These are phyloP conservation scores for Fusarium sp. DNA, from an alignment of 2,329 filamentous ascomycete genomes.

Conservation along the genomic window DNA sequence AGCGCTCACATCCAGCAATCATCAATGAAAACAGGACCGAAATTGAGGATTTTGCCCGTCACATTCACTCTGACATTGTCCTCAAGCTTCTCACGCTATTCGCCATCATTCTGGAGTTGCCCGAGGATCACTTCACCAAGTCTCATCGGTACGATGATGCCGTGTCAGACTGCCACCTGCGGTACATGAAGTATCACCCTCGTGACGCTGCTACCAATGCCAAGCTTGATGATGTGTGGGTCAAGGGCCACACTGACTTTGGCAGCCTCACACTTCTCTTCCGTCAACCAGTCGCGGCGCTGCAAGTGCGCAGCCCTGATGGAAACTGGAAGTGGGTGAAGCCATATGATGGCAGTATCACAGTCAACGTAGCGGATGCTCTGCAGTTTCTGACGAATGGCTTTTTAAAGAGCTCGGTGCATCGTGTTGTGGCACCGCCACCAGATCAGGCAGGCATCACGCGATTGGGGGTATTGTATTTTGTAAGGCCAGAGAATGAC, in stretches of 20 bases:
- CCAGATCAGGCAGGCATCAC: neutral
- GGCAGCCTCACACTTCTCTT: neutral
- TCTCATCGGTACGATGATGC: neutral
- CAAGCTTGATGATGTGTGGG: neutral
- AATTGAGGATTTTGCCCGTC: neutral
- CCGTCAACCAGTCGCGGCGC: neutral
- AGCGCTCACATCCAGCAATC: neutral
- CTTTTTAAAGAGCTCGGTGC: slow-evolving; percentile 1
- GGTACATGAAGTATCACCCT: slow-evolving; percentile 7
- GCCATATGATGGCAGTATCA: slow-evolving; percentile 7
- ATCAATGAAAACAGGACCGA: neutral
- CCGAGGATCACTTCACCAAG: neutral
- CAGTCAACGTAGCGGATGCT: slow-evolving; percentile 8
- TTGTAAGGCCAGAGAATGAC: slow-evolving; percentile 11
- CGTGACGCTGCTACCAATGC: neutral
- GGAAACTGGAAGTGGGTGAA: slow-evolving; percentile 13
- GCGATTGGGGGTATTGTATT: slow-evolving; percentile 1
- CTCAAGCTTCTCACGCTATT: neutral
- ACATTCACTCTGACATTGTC: neutral
- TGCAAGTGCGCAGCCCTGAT: neutral
- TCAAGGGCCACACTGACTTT: neutral
- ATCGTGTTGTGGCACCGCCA: neutral
- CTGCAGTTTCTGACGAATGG: slow-evolving; percentile 7
- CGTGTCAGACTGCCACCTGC: neutral
- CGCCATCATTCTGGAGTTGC: neutral